Percentiles rank a stretch among this genome's conserved stretches.
Conservation (phyloP, 192 early-diverging fungal species). For the Gigaspora rosea region DNA sequence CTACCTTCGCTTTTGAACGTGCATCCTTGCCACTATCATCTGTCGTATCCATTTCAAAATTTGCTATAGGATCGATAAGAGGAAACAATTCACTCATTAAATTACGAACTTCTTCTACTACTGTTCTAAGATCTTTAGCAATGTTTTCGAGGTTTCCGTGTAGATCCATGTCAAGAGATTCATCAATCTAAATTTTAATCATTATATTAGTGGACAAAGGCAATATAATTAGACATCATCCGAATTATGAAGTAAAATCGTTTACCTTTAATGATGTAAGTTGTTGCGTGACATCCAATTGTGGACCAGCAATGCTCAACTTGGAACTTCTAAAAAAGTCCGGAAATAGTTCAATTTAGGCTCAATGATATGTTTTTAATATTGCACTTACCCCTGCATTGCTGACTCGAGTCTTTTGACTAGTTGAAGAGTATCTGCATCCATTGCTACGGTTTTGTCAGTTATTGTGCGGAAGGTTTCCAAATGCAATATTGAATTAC, state of each 20-base stretch:
- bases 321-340: neutral
- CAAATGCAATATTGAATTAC: conserved; percentile 27
- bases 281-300: conserved; percentile 9
- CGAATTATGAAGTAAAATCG: neutral
- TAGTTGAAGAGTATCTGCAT: conserved; percentile 27
- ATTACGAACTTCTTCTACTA: conserved; percentile 23
- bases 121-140: conserved; percentile 17
- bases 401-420: neutral
- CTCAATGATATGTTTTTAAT: neutral
- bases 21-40: conserved; percentile 36
- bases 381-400: neutral
- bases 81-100: conserved; percentile 34
- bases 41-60: conserved; percentile 40
- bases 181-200: neutral
- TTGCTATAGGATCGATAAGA: conserved; percentile 40
- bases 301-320: neutral
- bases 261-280: neutral
- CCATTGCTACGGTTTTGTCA: conserved; percentile 24
- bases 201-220: neutral
- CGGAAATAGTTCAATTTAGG: neutral
- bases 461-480: conserved; percentile 26
- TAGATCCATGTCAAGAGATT: neutral
- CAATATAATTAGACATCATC: neutral
- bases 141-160: conserved; percentile 20
- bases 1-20: conserved; percentile 41